These are phyloP conservation scores for Aechmea fasciata DNA, from an alignment of 176 grass and related monocot species.

Conservation along the genomic window DNA sequence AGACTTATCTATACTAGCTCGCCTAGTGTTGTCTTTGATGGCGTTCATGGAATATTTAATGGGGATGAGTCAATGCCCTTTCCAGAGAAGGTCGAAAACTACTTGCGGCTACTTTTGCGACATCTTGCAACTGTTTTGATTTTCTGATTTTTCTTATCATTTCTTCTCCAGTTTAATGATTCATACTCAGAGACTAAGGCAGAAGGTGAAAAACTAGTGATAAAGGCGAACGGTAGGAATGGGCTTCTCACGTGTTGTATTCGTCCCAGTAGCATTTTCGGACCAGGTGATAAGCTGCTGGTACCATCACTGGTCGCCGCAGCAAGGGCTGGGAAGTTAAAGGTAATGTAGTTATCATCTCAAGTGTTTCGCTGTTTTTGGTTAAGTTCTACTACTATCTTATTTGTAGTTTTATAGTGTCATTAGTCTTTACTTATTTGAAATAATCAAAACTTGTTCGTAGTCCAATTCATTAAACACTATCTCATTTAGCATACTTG, in stretches of 20 bases:
- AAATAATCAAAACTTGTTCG: neutral
- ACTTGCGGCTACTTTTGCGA: neutral
- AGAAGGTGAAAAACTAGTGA: slow-evolving; percentile 83
- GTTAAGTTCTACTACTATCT: slow-evolving; percentile 2
- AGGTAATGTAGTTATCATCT: slow-evolving; percentile 39
- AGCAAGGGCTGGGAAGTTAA: slow-evolving; percentile 87
- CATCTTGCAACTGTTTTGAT: neutral
- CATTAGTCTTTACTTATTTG: neutral
- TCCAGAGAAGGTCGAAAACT: slow-evolving; percentile 53
- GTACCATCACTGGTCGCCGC: slow-evolving; percentile 84
- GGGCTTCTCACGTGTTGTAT: slow-evolving; percentile 95
- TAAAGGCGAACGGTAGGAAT: slow-evolving; percentile 76
- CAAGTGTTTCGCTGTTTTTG: slow-evolving; percentile 2
- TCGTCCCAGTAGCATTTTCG: slow-evolving; percentile 96
- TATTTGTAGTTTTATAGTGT: neutral
- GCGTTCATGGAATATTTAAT: slow-evolving; percentile 83
- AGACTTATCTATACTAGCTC: slow-evolving; percentile 98
- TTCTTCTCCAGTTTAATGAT: slow-evolving; percentile 85
- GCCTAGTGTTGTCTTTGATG: slow-evolving; percentile 92
- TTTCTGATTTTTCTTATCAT: slow-evolving; percentile 26
- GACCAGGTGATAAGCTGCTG: slow-evolving; percentile 91
- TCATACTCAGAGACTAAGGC: slow-evolving; percentile 99
- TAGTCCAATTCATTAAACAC: neutral
- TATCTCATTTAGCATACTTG: neutral
- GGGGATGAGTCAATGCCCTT: slow-evolving; percentile 79